Evolutionary conservation across 306 rosid species (phyloP).

Genomic region (Astragalus membranaceus): DNA sequence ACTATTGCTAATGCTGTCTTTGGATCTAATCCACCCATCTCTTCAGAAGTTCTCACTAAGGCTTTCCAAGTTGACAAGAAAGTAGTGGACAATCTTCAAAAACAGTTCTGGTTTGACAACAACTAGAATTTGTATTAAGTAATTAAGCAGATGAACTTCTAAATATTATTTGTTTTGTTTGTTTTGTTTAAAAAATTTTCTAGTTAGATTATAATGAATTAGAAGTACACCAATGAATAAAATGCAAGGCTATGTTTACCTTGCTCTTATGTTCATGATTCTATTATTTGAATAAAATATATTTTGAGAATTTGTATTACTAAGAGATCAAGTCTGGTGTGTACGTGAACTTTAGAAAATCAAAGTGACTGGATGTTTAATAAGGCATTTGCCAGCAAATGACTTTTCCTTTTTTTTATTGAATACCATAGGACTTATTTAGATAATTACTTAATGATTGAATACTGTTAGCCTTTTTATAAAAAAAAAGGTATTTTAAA

Average conservation of each 20-base stretch:
- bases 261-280: background rate
- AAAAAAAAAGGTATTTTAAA: too few species aligned
- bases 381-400: too few species aligned
- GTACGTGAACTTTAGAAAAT: too few species aligned
- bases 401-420: too few species aligned
- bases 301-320: background rate
- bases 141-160: too few species aligned
- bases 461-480: too few species aligned
- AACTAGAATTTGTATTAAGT: background rate
- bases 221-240: background rate
- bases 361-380: too few species aligned
- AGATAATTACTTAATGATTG: too few species aligned
- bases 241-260: background rate
- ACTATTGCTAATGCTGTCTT: slow-evolving; percentile 19
- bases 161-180: too few species aligned
- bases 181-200: too few species aligned
- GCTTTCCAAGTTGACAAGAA: slow-evolving; percentile 28
- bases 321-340: too few species aligned
- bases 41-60: slow-evolving; percentile 14
- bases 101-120: slow-evolving; percentile 15
- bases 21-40: slow-evolving; percentile 28
- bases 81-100: slow-evolving; percentile 1
- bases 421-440: too few species aligned
- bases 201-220: background rate
- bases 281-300: background rate